These are phyloP conservation scores for Cryptococcus maquisensis DNA, from an alignment of 1,284 basidiomycete species.

Conservation along the genomic window DNA sequence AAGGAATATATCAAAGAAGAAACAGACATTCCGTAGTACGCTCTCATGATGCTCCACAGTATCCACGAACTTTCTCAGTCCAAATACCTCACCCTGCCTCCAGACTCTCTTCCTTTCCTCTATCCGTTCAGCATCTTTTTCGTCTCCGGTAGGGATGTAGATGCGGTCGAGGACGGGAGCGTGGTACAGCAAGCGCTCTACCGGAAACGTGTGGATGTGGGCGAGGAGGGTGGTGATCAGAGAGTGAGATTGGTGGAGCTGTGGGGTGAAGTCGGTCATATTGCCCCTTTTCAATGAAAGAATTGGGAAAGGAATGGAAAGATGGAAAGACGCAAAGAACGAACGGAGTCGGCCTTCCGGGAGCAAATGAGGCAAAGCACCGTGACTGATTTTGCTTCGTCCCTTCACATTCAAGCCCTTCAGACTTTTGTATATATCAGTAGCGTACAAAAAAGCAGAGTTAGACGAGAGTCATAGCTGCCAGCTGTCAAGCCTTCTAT, in stretches of 20 bases:
- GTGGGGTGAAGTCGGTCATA: constrained; percentile 10
- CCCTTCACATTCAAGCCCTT: too few species aligned
- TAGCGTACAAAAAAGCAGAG: too few species aligned
- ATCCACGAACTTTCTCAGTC: constrained; percentile 24
- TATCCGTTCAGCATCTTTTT: neutral
- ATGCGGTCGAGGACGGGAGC: constrained; percentile 18
- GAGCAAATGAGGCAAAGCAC: too few species aligned
- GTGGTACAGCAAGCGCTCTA: constrained; percentile 10
- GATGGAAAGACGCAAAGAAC: neutral
- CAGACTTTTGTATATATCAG: too few species aligned
- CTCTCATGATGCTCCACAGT: constrained; percentile 16
- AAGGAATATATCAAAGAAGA: neutral
- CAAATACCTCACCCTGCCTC: constrained; percentile 26
- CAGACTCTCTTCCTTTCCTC: constrained; percentile 8
- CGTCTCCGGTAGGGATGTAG: neutral
- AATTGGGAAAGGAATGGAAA: neutral
- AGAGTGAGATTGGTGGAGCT: constrained; percentile 6
- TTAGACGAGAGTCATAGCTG: too few species aligned
- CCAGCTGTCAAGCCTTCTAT: too few species aligned
- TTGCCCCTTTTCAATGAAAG: neutral
- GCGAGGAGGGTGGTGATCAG: constrained; percentile 1
- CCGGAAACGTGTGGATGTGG: constrained; percentile 8
- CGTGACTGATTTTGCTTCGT: too few species aligned
- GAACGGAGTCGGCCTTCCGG: neutral
- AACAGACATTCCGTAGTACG: neutral